Percentiles rank a stretch among this genome's conserved stretches.
phyloP scores from a whole-genome alignment of 2,329 filamentous ascomycete genomes.

The Neofusicoccum cordaticola region DNA sequence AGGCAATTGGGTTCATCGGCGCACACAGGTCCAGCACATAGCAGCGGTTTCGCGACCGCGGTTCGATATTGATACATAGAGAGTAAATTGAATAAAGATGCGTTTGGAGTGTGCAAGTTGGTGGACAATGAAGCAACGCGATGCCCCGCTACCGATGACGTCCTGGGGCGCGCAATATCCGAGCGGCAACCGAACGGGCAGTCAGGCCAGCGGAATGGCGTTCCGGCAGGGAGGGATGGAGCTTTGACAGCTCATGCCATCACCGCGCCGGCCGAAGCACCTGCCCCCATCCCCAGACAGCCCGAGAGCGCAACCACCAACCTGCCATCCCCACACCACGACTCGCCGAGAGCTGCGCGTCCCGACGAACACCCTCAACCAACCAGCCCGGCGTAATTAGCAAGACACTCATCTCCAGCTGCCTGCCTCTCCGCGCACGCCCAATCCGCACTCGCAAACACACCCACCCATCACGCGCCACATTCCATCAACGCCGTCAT shows the following conservation, averaged over 20 bases:
- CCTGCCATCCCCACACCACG: slow-evolving; percentile 11
- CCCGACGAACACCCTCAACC: not conserved
- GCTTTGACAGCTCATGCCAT: slow-evolving; percentile 14
- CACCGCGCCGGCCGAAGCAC: not conserved
- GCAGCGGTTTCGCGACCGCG: not conserved
- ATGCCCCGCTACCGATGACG: not conserved
- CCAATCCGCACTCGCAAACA: not conserved
- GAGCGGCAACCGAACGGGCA: not conserved
- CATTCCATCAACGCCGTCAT: not conserved
- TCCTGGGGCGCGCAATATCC: not conserved
- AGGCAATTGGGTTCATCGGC: not conserved
- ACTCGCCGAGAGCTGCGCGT: slow-evolving; percentile 9
- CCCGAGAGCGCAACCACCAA: slow-evolving; percentile 10
- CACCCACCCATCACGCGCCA: not conserved
- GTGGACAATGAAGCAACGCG: not conserved
- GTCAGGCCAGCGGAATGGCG: not conserved
- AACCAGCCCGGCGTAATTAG: slow-evolving; percentile 11
- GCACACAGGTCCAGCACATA: not conserved
- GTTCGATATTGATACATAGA: not conserved
- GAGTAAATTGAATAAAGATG: not conserved
- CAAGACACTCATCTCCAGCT: not conserved
- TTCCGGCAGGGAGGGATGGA: not conserved
- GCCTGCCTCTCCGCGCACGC: not conserved
- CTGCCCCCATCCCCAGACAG: slow-evolving; percentile 5
- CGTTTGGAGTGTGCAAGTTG: no score